Percentiles rank a stretch among this genome's conserved stretches.
Conservation (phyloP, 768 basidiomycete genomes). For the Russula virescens region DNA sequence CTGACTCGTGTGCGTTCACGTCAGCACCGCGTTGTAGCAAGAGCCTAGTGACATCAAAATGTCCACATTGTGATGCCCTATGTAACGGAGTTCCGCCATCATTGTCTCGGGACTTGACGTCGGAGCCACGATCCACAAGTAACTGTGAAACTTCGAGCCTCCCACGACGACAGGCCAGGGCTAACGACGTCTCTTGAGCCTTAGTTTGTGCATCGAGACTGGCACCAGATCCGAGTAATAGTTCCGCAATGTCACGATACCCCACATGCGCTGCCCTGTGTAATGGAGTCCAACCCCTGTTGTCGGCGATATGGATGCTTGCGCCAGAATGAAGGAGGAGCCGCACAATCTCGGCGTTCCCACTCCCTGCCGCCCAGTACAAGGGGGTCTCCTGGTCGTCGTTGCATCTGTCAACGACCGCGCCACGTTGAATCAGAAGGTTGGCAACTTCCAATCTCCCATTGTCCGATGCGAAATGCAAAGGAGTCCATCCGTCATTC, state of each 20-base stretch:
- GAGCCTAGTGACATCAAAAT: not conserved
- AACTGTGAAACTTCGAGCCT: not conserved
- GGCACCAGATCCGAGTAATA: not conserved
- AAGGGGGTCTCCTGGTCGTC: not conserved
- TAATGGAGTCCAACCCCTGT: not conserved
- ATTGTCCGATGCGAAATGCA: not conserved
- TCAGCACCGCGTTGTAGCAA: not conserved
- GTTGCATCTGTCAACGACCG: not conserved
- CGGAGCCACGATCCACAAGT: conserved; percentile 1
- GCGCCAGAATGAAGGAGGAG: not conserved
- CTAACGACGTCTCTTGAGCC: not conserved
- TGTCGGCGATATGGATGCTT: not conserved
- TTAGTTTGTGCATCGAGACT: not conserved
- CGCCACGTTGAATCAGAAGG: not conserved
- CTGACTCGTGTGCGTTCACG: not conserved
- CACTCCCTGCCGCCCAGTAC: not conserved
- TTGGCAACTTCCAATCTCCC: not conserved
- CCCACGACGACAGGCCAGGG: not conserved
- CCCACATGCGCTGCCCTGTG: not conserved
- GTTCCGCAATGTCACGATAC: not conserved
- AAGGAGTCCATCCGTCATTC: not conserved
- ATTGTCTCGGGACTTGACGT: not conserved
- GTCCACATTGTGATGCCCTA: not conserved
- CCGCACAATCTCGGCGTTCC: not conserved
- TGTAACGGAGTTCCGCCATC: not conserved